Evolutionary conservation across 2,329 filamentous ascomycete species (phyloP), one percentile per base, ranked within the genome.

Genomic region (Pseudocercospora fuligena): DNA sequence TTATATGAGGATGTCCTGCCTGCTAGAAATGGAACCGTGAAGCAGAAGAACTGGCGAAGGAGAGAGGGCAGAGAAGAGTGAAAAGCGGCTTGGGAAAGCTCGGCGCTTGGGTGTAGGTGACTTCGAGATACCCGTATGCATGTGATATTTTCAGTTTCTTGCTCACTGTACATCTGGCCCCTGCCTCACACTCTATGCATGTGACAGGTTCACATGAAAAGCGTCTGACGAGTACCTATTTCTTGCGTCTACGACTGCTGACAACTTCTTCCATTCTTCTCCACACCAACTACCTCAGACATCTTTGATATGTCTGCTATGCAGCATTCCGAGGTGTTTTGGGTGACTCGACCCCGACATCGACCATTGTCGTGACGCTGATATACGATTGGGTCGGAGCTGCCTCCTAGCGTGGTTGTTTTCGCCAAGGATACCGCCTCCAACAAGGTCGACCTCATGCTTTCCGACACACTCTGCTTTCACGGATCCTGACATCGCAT

Each of bases 1-100:
- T 60, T 43, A 12, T 63, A 67, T 19, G 64, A 63, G 43, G 60
- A 63, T 29, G 47, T 66, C 36, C 63, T 69, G 43, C 56, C 56
- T 1, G 31, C 9, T 8, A 23, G 60, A 29, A 63, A 59, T 33
- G 69, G 63, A 4, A 65, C 64, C 2, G 64, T 69, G 53, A 70
- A 68, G 63, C 62, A 67, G 58, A 67, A 65, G 47, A 56, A 53
- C 27, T 64, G 67, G 53, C 61, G 58, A n/a, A 61, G 49, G 43
- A 54, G 56, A 36, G 63, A 43, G 33, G 56, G 51, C 2, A 27
- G 51, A 5, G 51, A 31, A 27, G 51, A 56, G 16, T 56, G 27
- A 31, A 8, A n/a, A 12, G 3, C 9, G 21, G 51, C 25, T 54
- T n/a, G 8, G 51, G 51, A 16, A 43, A 5, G 5, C 5, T 19